Evolutionary conservation across 805 yeast species (phyloP).

Genomic region (Metschnikowia peoriensis): DNA sequence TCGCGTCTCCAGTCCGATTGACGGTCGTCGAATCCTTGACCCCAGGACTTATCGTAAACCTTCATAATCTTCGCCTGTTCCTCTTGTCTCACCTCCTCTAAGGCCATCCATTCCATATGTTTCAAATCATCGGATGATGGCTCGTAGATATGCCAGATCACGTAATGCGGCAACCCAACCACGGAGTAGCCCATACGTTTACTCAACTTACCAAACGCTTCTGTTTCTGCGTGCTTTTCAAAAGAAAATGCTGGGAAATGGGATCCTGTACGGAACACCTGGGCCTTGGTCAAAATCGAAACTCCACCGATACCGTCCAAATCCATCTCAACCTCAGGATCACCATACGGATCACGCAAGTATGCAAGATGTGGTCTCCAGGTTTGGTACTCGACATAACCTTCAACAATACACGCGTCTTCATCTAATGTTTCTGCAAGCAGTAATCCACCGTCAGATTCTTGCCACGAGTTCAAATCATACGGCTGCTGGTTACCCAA

Average conservation of each 20-base stretch:
- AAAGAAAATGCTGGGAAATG: constrained; percentile 97
- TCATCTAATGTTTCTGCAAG: constrained; percentile 77
- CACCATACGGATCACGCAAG: constrained; percentile 91
- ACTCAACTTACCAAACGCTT: constrained; percentile 90
- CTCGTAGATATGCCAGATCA: constrained; percentile 87
- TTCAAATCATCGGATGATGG: constrained; percentile 89
- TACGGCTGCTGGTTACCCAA: constrained; percentile 81
- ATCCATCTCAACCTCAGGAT: constrained; percentile 88
- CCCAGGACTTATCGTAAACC: constrained; percentile 71
- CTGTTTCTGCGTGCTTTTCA: constrained; percentile 96
- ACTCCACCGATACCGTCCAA: constrained; percentile 98
- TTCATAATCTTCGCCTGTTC: constrained; percentile 63
- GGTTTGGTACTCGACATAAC: constrained; percentile 94
- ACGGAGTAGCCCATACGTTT: constrained; percentile 85
- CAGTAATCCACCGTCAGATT: constrained; percentile 76
- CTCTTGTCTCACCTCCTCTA: constrained; percentile 64
- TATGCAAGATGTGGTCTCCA: constrained; percentile 98
- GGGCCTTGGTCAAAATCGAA: constrained; percentile 83
- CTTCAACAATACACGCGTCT: constrained; percentile 96
- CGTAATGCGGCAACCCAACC: constrained; percentile 90
- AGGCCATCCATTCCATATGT: constrained; percentile 87
- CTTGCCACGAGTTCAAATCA: constrained; percentile 84
- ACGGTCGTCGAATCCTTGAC: constrained; percentile 74
- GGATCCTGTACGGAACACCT: constrained; percentile 82
- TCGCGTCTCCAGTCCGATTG: constrained; percentile 71